A percentile compares a stretch with the other conserved stretches of the same genome.
Conservation (phyloP, 345 rosid species). For the Arabis alpina region DNA sequence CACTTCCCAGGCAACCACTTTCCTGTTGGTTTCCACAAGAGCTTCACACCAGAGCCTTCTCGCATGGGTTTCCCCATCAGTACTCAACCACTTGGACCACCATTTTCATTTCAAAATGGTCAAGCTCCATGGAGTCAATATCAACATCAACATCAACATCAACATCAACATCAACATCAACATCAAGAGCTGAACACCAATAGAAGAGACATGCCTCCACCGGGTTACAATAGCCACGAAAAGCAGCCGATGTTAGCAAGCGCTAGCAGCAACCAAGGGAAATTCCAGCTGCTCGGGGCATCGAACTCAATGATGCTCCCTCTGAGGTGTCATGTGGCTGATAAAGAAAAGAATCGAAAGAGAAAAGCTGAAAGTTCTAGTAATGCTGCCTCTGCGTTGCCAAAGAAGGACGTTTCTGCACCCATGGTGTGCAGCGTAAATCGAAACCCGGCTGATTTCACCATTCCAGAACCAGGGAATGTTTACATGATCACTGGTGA, state of each 20-base stretch:
- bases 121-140: constrained; percentile 47
- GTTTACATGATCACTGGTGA: constrained; percentile 64
- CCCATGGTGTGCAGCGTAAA: constrained; percentile 61
- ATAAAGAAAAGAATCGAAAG: constrained; percentile 49
- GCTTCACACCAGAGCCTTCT: constrained; percentile 45
- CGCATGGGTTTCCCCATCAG: constrained; percentile 39
- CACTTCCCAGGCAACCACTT: constrained; percentile 43
- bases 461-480: constrained; percentile 67
- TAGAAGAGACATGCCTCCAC: constrained; percentile 37
- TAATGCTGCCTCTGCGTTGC: constrained; percentile 36
- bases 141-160: constrained; percentile 33
- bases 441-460: constrained; percentile 95
- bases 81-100: constrained; percentile 50
- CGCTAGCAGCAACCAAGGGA: constrained; percentile 46
- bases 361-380: constrained; percentile 37
- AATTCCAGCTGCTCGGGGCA: constrained; percentile 48
- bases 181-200: constrained; percentile 52
- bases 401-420: constrained; percentile 45
- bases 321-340: constrained; percentile 41
- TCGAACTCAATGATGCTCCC: constrained; percentile 55
- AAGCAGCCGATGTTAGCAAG: constrained; percentile 35
- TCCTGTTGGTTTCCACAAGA: constrained; percentile 50
- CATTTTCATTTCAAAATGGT: constrained; percentile 52
- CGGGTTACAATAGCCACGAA: constrained; percentile 43
- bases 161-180: constrained; percentile 14